These are phyloP conservation scores for Aphanoascus verrucosus DNA, from an alignment of 2,329 filamentous ascomycete genomes.

Conservation along the genomic window DNA sequence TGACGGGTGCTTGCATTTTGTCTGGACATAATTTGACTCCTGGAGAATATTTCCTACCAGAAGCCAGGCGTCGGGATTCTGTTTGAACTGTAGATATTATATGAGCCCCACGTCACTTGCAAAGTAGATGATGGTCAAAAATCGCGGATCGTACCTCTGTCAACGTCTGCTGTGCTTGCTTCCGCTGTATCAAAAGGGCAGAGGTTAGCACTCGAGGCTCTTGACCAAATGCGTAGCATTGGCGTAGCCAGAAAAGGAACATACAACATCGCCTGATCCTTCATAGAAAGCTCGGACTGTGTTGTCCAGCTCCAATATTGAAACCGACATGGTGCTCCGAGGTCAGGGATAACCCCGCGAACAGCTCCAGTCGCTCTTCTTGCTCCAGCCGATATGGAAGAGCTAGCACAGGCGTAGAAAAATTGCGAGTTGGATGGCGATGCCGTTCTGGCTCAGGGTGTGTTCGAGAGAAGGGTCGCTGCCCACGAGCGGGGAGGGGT, in stretches of 20 bases:
- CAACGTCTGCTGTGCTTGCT: constrained; percentile 81
- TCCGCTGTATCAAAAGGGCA: constrained; percentile 57
- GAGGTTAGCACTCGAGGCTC: constrained; percentile 27
- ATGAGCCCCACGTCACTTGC: constrained; percentile 12
- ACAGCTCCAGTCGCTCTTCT: neutral
- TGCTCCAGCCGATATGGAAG: neutral
- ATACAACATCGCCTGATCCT: constrained; percentile 82
- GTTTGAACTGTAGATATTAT: constrained; percentile 67
- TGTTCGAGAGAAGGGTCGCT: neutral
- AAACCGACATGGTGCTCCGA: constrained; percentile 47
- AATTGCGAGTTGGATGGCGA: neutral
- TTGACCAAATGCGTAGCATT: neutral
- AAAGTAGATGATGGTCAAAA: constrained; percentile 14
- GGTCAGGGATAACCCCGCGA: constrained; percentile 11
- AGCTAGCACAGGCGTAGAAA: neutral
- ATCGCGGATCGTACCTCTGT: constrained; percentile 60
- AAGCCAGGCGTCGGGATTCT: constrained; percentile 96
- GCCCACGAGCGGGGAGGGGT: too few species aligned
- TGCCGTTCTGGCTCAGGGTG: neutral
- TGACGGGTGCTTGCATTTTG: constrained; percentile 62
- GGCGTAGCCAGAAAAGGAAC: constrained; percentile 26
- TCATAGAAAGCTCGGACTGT: constrained; percentile 97
- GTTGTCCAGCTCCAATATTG: constrained; percentile 90
- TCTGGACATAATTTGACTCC: constrained; percentile 85
- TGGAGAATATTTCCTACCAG: constrained; percentile 94